Evolutionary conservation across 352 stramenopile genomes (phyloP).

Genomic region (Phytophthora brassicae): DNA sequence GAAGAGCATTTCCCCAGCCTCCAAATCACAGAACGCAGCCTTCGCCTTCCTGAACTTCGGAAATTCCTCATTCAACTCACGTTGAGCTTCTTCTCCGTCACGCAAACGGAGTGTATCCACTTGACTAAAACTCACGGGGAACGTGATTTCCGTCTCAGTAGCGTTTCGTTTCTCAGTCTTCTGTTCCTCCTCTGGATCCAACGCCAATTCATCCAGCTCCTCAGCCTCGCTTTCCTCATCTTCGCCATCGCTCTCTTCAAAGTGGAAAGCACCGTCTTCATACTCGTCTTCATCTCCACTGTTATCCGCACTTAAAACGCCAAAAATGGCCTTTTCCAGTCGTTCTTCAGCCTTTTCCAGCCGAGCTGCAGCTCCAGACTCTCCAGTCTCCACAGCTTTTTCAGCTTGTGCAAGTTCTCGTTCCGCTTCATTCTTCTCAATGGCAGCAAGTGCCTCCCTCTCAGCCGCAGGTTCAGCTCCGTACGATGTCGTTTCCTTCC

Average conservation of each 20-base stretch:
- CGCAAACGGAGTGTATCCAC: constrained; percentile 59
- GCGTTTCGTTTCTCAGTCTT: constrained; percentile 28
- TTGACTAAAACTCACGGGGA: constrained; percentile 77
- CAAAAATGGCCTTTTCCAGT: constrained; percentile 76
- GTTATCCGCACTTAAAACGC: constrained; percentile 65
- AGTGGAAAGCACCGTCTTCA: constrained; percentile 44
- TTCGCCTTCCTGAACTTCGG: constrained; percentile 60
- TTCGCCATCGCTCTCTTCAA: constrained; percentile 67
- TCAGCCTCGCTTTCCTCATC: constrained; percentile 43
- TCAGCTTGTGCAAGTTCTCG: constrained; percentile 62
- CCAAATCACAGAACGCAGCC: constrained; percentile 73
- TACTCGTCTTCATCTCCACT: constrained; percentile 54
- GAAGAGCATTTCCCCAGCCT: constrained; percentile 95
- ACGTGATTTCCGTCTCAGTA: constrained; percentile 57
- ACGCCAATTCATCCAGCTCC: constrained; percentile 53
- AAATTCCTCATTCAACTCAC: constrained; percentile 53
- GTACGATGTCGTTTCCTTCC: constrained; percentile 81
- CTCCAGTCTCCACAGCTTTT: constrained; percentile 45
- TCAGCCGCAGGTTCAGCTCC: constrained; percentile 67
- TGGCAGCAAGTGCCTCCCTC: constrained; percentile 51
- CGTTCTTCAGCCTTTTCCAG: constrained; percentile 59
- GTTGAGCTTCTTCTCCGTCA: constrained; percentile 23
- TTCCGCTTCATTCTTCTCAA: constrained; percentile 69
- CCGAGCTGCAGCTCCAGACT: constrained; percentile 45
- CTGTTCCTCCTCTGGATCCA: constrained; percentile 45